Base-by-base conservation (phyloP, 2,329 filamentous ascomycete genomes). In the Fusarium ambrosium region DNA sequence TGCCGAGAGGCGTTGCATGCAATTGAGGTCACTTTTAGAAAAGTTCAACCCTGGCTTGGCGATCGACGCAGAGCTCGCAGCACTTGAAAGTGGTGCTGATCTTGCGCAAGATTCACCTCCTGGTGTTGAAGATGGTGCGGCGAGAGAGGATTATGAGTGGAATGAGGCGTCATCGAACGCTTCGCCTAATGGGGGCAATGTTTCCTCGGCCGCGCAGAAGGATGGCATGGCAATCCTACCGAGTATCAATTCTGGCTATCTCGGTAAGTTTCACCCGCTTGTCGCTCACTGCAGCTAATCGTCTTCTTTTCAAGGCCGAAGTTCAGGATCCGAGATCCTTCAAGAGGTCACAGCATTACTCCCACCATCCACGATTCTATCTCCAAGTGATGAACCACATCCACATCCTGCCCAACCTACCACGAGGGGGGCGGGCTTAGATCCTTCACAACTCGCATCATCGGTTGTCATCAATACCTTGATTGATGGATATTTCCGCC, bases 401-500 rank as follows among this genome's bases (percentile, higher is more conserved):
- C 43, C 20, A 2, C 43, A 24, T 5, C 43, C 43, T 4, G 13
- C 20, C 6, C 43, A 45, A 7, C 20, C 43, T 24, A 34, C 32
- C 32, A 34, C 32, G 13, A 34, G 32, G 2, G 11, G 32, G 32
- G 32, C 11, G 1, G 2, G 0, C 32, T 34, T 34, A 0, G 32
- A 13, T 3, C 6, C 32, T 34, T 34, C 66, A 4, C 59, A 39
- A 8, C 64, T 73, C 13, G 68, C 64, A 13, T 71, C 70, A 2
- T 75, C 70, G 0, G 70, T 72, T 3, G 58, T 75, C 24, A 69
- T 68, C 11, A 68, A 71, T 20, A 74, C 73, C 4, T 66, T 84
- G 3, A 80, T 84, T 22, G 80, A 83, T 45, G 80, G 82, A 1
- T 87, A 86, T 69, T 86, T 87, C 59, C 69, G 78, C 3, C 78